phyloP scores from a whole-genome alignment of 2,329 filamentous ascomycete species.

The Pseudogymnoascus destructans region DNA sequence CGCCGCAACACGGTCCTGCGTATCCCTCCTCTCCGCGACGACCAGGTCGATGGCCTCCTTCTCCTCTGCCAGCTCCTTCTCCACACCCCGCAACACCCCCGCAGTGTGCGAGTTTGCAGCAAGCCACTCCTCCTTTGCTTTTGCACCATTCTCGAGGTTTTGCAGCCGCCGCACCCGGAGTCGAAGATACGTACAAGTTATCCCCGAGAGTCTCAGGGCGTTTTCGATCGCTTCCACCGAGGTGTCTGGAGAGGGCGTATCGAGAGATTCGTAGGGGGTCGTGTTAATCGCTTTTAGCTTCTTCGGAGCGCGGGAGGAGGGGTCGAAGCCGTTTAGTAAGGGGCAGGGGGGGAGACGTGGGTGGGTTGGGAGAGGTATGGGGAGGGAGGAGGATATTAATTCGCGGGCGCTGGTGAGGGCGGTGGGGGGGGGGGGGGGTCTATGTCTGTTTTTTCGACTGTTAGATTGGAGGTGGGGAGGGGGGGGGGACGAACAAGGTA shows the following conservation, averaged over 20 bases:
- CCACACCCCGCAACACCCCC: constrained; percentile 52
- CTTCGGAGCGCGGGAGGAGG: not conserved
- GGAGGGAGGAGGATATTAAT: not conserved
- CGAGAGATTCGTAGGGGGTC: constrained; percentile 64
- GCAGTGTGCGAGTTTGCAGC: constrained; percentile 72
- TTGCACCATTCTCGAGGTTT: constrained; percentile 57
- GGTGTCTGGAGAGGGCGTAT: too few species aligned
- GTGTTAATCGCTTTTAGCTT: constrained; percentile 53
- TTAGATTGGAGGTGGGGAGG: not conserved
- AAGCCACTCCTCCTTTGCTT: constrained; percentile 82
- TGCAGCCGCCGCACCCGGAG: constrained; percentile 43
- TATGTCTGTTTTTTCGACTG: too few species aligned
- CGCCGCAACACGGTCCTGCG: constrained; percentile 57
- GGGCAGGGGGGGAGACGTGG: not conserved
- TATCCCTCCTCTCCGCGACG: constrained; percentile 53
- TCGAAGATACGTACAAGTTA: constrained; percentile 29
- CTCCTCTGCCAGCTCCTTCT: constrained; percentile 58
- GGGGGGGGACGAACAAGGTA: not conserved
- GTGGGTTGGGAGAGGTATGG: not conserved
- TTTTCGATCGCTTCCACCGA: too few species aligned
- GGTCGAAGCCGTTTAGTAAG: not conserved
- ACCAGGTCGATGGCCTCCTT: constrained; percentile 60
- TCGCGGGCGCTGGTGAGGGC: not conserved
- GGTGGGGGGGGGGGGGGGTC: not conserved
- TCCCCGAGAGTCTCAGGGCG: not conserved